Base-by-base conservation (phyloP, 371 early-diverging fungal genomes). In the Neoconidiobolus thromboides region DNA sequence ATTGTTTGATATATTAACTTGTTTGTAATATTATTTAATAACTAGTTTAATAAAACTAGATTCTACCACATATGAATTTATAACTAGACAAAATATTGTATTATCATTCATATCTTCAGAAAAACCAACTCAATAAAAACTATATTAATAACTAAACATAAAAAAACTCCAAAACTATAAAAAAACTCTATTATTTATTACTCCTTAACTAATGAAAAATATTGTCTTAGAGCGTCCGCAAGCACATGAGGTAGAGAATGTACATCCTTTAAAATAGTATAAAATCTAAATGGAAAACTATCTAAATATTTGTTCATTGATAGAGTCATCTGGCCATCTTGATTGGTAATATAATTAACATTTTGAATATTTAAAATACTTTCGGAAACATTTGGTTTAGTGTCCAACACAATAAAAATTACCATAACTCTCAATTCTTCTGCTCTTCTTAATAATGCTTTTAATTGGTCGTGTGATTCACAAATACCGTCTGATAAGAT, bases 271-370 rank as follows among this genome's bases (percentile, higher is more conserved):
- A 96, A 70, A 36, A 95, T 82, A 62, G 96, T 83, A 68, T 91
- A 96, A 73, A 89, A 94, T 62, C 93, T 88, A 76, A 96, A 96
- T 51, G 98, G 97, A 85, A 97, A 96, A 3, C 89, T 89, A 63
- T 94, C 92, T 63, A 98, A 81, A 70, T 96, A 98, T 48, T 80
- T 76, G n/a, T 74, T 77, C 77, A 93, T 80, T 65, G 81, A 66
- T 62, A 96, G 66, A 61, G 77, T 72, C 53, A 70, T 71, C 61
- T 88, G 91, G 65, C 78, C 70, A 50, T 77, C 73, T 41, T 69
- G 73, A 5, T 68, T 73, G 15, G 73, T 75, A 26, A 26, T 26
- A 68, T 89, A 93, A 55, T 79, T 79, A 59, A 93, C 92, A 43
- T 84, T 85, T 60, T 86, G 83, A 77, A 93, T 90, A 62, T 83